phyloP scores from a whole-genome alignment of 495 filamentous ascomycete genomes.

The Penicillium parvum region DNA sequence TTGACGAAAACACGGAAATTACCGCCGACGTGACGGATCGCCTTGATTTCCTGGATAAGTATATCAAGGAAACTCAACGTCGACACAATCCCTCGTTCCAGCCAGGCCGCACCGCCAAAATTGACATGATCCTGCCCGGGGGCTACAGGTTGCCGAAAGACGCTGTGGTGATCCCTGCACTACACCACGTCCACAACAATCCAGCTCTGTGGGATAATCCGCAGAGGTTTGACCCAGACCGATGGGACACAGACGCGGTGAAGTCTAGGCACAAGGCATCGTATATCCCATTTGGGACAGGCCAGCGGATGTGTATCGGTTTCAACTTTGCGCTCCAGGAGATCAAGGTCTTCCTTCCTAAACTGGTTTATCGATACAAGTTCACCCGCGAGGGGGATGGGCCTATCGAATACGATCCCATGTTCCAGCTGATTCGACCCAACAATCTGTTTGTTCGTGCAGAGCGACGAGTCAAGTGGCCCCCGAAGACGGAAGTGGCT shows the following conservation, averaged over 20 bases:
- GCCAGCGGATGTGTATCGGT: conserved; percentile 49
- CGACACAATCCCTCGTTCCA: conserved; percentile 54
- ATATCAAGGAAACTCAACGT: conserved; percentile 55
- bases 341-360: conserved; percentile 46
- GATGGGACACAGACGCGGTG: conserved; percentile 50
- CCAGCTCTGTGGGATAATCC: conserved; percentile 50
- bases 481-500: conserved; percentile 15
- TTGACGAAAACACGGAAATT: conserved; percentile 30
- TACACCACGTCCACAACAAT: conserved; percentile 52
- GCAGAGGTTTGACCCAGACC: conserved; percentile 46
- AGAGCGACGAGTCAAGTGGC: conserved; percentile 43
- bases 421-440: conserved; percentile 53
- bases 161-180: conserved; percentile 42
- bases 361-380: conserved; percentile 51
- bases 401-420: conserved; percentile 52
- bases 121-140: conserved; percentile 50
- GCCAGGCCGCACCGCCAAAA: conserved; percentile 47
- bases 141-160: conserved; percentile 50
- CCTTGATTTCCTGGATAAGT: conserved; percentile 49
- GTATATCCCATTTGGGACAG: conserved; percentile 52
- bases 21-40: conserved; percentile 37
- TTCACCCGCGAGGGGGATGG: conserved; percentile 40
- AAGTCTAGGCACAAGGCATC: conserved; percentile 39
- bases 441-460: conserved; percentile 51
- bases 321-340: conserved; percentile 57